These are phyloP conservation scores for Penicillium odoratum DNA, from an alignment of 495 filamentous ascomycete genomes.

Conservation along the genomic window DNA sequence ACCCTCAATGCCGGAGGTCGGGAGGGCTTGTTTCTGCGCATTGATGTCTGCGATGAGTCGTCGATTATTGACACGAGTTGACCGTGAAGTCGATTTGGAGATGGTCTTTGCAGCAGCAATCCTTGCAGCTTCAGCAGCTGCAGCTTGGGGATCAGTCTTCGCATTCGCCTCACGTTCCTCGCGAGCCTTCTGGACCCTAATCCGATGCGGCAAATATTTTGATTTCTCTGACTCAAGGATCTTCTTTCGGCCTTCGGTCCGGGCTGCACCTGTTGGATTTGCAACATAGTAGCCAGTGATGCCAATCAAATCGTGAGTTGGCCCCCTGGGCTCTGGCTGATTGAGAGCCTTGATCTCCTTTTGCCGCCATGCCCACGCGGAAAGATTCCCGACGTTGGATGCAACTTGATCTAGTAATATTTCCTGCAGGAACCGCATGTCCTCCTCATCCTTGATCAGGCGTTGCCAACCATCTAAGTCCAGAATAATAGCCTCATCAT, in stretches of 20 bases:
- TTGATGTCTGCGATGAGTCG: slow-evolving; percentile 92
- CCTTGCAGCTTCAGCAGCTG: slow-evolving; percentile 66
- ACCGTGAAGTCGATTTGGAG: slow-evolving; percentile 76
- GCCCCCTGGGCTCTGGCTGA: slow-evolving; percentile 50
- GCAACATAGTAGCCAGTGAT: slow-evolving; percentile 92
- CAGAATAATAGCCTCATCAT: slow-evolving; percentile 64
- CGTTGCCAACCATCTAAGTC: slow-evolving; percentile 80
- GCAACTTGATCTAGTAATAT: slow-evolving; percentile 47
- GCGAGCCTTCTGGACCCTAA: slow-evolving; percentile 86
- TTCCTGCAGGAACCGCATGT: slow-evolving; percentile 57
- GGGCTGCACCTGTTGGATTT: slow-evolving; percentile 78
- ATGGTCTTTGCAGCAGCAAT: slow-evolving; percentile 76
- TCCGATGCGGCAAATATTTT: slow-evolving; percentile 95
- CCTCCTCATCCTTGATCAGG: slow-evolving; percentile 77
- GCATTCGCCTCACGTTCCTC: slow-evolving; percentile 83
- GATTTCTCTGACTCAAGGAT: slow-evolving; percentile 97
- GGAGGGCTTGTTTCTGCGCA: slow-evolving; percentile 84
- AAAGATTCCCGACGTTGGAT: slow-evolving; percentile 62
- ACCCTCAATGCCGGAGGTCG: slow-evolving; percentile 65
- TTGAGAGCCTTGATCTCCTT: slow-evolving; percentile 88
- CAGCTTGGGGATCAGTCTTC: slow-evolving; percentile 66
- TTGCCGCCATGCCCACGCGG: slow-evolving; percentile 86
- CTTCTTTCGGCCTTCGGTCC: slow-evolving; percentile 90
- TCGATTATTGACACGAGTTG: slow-evolving; percentile 92
- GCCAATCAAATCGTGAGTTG: slow-evolving; percentile 50